Evolutionary conservation across 768 basidiomycete genomes (phyloP).

Genomic region (Tylopilus sp.): DNA sequence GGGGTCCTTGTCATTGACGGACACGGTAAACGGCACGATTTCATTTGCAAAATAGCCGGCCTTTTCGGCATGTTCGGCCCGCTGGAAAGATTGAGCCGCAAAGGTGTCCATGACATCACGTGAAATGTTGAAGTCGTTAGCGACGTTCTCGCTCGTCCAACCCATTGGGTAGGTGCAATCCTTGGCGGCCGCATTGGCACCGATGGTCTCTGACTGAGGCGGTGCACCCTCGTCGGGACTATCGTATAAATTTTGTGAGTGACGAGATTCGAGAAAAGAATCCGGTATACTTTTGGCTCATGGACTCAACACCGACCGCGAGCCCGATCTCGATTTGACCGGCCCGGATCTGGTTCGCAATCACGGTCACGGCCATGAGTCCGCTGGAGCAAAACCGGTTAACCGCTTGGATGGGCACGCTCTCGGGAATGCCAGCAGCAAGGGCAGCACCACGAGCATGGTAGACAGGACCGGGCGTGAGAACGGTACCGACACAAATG

Average conservation of each 20-base stretch:
- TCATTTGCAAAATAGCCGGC: constrained; percentile 62
- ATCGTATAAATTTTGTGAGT: background rate
- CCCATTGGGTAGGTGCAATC: constrained; percentile 78
- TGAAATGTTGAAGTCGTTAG: constrained; percentile 65
- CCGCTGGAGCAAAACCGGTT: constrained; percentile 85
- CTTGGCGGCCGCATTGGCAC: constrained; percentile 48
- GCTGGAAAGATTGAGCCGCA: constrained; percentile 73
- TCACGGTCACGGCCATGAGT: constrained; percentile 77
- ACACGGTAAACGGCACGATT: constrained; percentile 74
- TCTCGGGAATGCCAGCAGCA: constrained; percentile 79
- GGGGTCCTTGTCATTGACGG: constrained; percentile 57
- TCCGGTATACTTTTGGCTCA: constrained; percentile 65
- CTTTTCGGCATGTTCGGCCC: constrained; percentile 72
- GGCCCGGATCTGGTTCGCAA: constrained; percentile 70
- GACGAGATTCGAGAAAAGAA: no score
- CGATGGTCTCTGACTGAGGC: constrained; percentile 57
- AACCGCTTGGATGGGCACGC: constrained; percentile 66
- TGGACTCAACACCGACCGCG: constrained; percentile 82
- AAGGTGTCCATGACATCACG: constrained; percentile 74
- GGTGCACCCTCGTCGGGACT: constrained; percentile 67
- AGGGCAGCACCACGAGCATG: constrained; percentile 72
- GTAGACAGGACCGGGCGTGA: constrained; percentile 62
- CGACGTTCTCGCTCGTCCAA: constrained; percentile 88
- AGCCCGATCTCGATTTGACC: constrained; percentile 83
- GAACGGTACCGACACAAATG: constrained; percentile 76